phyloP scores from a whole-genome alignment of 495 filamentous ascomycete genomes.

The Geopyxis carbonaria region DNA sequence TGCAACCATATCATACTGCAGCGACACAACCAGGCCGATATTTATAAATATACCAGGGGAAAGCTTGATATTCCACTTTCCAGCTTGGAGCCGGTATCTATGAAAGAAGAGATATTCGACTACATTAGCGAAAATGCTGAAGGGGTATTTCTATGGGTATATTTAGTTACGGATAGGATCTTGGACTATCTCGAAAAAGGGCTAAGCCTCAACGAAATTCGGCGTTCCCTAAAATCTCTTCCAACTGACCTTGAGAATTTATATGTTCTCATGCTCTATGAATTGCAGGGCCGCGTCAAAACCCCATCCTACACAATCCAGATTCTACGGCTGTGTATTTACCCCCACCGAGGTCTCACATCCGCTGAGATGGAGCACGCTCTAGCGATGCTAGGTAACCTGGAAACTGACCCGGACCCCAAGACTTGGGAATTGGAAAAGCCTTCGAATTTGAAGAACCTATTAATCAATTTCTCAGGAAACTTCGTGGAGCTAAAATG shows the following conservation, averaged over 20 bases:
- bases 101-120: not conserved
- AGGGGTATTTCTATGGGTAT: constrained; percentile 19
- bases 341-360: not conserved
- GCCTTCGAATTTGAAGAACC: not conserved
- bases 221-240: not conserved
- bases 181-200: constrained; percentile 1
- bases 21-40: not conserved
- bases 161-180: constrained; percentile 9
- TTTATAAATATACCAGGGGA: not conserved
- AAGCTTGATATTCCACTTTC: not conserved
- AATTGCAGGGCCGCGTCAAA: not conserved
- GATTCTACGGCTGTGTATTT: not conserved
- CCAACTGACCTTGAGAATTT: not conserved
- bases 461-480: not conserved
- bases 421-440: not conserved
- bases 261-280: constrained; percentile 2
- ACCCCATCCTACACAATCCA: not conserved
- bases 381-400: not conserved
- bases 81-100: not conserved
- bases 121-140: constrained; percentile 9
- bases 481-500: not conserved
- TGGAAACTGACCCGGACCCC: not conserved
- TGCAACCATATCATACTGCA: not conserved
- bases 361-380: not conserved
- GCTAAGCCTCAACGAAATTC: not conserved